Conservation (phyloP, 129 eudicot genomes). For the Rutidosis leptorrhynchoides region DNA sequence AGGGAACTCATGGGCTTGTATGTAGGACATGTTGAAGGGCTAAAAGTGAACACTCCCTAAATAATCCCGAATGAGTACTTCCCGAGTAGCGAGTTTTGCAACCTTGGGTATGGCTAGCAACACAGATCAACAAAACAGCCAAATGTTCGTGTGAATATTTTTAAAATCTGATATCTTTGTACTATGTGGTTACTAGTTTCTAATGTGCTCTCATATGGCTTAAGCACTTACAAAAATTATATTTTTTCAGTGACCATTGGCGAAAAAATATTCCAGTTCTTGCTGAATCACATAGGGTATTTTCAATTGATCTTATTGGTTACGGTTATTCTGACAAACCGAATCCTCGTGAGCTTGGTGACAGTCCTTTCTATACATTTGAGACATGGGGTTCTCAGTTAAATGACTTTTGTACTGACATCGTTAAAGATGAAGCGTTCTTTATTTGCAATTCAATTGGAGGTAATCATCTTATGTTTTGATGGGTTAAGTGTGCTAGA, state of each 20-base stretch:
- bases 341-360: conserved; percentile 72
- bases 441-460: conserved; percentile 96
- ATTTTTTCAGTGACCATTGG: conserved; percentile 61
- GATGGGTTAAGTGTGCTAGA: too few relatives aligned
- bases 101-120: too few relatives aligned
- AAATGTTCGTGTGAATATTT: not conserved
- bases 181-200: too few relatives aligned
- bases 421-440: conserved; percentile 78
- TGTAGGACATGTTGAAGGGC: too few relatives aligned
- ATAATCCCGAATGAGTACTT: too few relatives aligned
- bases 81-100: too few relatives aligned
- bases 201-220: too few relatives aligned
- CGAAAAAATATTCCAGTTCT: conserved; percentile 85
- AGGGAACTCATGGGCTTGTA: too few relatives aligned
- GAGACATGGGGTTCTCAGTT: conserved; percentile 94
- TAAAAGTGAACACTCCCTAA: too few relatives aligned
- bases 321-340: conserved; percentile 99
- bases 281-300: conserved; percentile 75
- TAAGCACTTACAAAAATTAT: too few relatives aligned
- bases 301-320: conserved; percentile 86
- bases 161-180: too few relatives aligned
- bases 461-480: conserved; percentile 40
- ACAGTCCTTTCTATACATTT: conserved; percentile 64
- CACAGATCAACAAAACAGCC: too few relatives aligned
- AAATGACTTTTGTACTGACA: conserved; percentile 73